phyloP scores from a whole-genome alignment of 176 grass and related monocot genomes.

The Aegilops speltoides region DNA sequence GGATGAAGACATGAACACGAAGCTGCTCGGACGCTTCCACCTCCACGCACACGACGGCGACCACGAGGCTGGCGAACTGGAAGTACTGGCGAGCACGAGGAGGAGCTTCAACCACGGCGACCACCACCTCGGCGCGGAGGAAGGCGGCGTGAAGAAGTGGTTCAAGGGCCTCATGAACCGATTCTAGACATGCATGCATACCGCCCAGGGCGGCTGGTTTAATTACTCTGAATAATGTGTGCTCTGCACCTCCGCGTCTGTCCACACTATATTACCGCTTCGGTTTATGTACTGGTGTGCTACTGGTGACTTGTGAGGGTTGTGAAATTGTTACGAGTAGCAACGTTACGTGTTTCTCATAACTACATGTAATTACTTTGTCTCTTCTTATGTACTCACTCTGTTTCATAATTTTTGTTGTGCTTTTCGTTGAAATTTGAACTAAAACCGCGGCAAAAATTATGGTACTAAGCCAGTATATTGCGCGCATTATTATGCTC shows the following conservation, averaged over 20 bases:
- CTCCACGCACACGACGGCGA: neutral
- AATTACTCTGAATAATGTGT: neutral
- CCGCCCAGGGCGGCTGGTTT: neutral
- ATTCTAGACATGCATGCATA: conserved; percentile 10
- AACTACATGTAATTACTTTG: too few species aligned
- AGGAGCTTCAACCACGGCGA: neutral
- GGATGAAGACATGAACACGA: neutral
- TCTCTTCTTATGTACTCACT: too few species aligned
- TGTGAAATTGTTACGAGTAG: neutral
- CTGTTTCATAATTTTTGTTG: too few species aligned
- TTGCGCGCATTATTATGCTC: too few species aligned
- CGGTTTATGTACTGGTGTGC: neutral
- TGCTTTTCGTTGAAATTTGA: too few species aligned
- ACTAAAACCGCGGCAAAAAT: too few species aligned
- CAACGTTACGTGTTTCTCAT: too few species aligned
- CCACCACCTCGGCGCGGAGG: neutral
- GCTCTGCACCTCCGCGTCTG: neutral
- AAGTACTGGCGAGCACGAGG: neutral
- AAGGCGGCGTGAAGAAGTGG: conserved; percentile 12
- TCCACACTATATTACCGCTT: neutral
- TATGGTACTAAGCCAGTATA: too few species aligned
- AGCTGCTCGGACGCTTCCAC: neutral
- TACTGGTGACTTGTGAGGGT: neutral
- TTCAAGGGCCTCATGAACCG: conserved; percentile 12
- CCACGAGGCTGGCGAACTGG: conserved; percentile 2